Base-by-base conservation (phyloP, 192 early-diverging fungal species). In the Coemansia sp. region DNA sequence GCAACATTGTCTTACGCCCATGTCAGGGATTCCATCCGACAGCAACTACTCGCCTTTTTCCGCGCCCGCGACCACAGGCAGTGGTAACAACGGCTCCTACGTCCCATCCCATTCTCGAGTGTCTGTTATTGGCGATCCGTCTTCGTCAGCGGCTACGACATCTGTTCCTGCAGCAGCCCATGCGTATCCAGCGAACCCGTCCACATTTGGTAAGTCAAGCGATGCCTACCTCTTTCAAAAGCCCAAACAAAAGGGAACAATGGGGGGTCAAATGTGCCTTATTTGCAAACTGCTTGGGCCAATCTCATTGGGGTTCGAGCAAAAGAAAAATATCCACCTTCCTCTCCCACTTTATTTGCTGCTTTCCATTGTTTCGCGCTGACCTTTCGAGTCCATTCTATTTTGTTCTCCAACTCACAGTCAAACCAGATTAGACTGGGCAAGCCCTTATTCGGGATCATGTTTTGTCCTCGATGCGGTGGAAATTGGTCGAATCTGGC, bases 161-260 rank as follows among this genome's bases (percentile, higher is more conserved):
- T 66, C 73, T 20, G 49, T 25, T 5, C 49, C 49, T 25, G 49
- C 49, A 52, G 22, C 49, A 22, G 49, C 49, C 49, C 22, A 22
- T 52, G 56, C 71, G 23, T 73, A 73, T 57, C 56, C 66, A 35
- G 57, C 70, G 25, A 54, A 32, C 14, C 46, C 65, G 20, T 55
- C 71, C 17, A 61, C 67, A 20, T 71, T 79, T 52, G 72, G 76
- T 79, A 79, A 79, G 76, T 74, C 49, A 25, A 52, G 14, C 49
- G 22, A 52, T 52, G 49, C 23, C 23, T 52, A 3, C 49, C 22
- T 52, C 2, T 29, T 29, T 29, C 29, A 29, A 9, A 52, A 52
- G 22, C 22, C 49, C 23, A 52, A 52, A 52, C 49, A 52, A 52
- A 52, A 6, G 14, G 14, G 49, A 52, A 52, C 49, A 52, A 52